phyloP scores from a whole-genome alignment of 306 rosid species.

The Dicorynia guianensis region DNA sequence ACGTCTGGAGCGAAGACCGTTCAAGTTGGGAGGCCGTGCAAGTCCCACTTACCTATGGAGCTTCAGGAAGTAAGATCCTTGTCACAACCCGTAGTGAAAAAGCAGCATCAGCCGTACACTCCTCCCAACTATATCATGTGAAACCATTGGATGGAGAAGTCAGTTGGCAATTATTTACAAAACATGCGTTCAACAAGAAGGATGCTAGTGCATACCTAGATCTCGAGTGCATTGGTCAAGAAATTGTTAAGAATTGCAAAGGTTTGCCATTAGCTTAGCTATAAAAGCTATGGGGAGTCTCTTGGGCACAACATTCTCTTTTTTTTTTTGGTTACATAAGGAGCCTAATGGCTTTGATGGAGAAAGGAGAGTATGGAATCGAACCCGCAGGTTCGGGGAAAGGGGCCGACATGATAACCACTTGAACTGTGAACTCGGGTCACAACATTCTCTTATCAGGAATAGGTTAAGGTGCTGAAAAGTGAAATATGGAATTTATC shows the following conservation, averaged over 20 bases:
- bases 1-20: no score
- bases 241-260: not conserved
- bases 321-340: no score
- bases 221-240: not conserved
- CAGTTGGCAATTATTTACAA: constrained; percentile 3
- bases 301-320: not conserved
- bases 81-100: not conserved
- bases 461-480: no score
- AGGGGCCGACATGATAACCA: no score
- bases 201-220: not conserved
- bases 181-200: not conserved
- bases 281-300: not conserved
- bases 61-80: constrained; percentile 11
- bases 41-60: constrained; percentile 10
- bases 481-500: no score
- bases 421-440: no score
- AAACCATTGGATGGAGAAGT: not conserved
- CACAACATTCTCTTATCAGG: no score
- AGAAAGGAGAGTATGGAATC: no score
- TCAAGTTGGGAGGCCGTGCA: constrained; percentile 40
- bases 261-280: no score
- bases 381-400: no score
- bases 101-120: not conserved
- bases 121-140: not conserved
- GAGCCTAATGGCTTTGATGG: no score